A percentile compares a stretch with the other conserved stretches of the same genome.
These are phyloP conservation scores for Wickerhamomyces sp. DNA, from an alignment of 1,139 yeast species.

Conservation along the genomic window DNA sequence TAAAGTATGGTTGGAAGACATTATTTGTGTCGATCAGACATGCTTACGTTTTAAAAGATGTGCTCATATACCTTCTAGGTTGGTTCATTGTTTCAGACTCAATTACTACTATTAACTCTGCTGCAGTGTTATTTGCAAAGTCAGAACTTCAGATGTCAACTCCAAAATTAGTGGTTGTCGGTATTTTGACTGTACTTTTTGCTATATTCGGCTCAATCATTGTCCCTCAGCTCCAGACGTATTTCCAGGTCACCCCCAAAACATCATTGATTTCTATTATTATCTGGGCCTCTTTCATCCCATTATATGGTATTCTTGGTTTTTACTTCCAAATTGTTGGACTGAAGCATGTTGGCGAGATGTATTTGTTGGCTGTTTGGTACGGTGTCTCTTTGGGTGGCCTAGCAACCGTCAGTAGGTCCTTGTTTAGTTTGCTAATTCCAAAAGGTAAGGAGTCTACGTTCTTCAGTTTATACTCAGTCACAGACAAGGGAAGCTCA, in stretches of 20 bases:
- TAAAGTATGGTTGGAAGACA: conserved; percentile 55
- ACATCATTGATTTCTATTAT: conserved; percentile 45
- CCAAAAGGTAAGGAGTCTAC: conserved; percentile 68
- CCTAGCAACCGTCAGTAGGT: conserved; percentile 56
- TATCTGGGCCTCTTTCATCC: conserved; percentile 56
- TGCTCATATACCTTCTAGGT: conserved; percentile 51
- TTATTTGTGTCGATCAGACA: conserved; percentile 46
- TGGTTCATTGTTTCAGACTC: conserved; percentile 73
- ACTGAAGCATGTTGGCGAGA: conserved; percentile 53
- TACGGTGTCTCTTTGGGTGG: conserved; percentile 71
- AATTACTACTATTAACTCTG: conserved; percentile 65
- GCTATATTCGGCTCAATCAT: conserved; percentile 59
- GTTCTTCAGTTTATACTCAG: conserved; percentile 63
- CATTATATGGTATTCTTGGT: conserved; percentile 61
- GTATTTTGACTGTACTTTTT: conserved; percentile 54
- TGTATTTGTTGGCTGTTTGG: conserved; percentile 62
- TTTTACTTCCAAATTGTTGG: conserved; percentile 48
- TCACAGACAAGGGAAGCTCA: conserved; percentile 72
- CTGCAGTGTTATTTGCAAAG: conserved; percentile 66
- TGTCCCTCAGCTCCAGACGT: conserved; percentile 43
- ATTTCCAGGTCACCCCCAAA: conserved; percentile 37
- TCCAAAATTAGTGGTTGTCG: conserved; percentile 52
- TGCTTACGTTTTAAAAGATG: conserved; percentile 54
- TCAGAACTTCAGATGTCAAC: conserved; percentile 63
- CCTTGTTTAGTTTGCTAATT: conserved; percentile 56